phyloP scores from a whole-genome alignment of 306 rosid genomes.

The Carpinus fangiana region DNA sequence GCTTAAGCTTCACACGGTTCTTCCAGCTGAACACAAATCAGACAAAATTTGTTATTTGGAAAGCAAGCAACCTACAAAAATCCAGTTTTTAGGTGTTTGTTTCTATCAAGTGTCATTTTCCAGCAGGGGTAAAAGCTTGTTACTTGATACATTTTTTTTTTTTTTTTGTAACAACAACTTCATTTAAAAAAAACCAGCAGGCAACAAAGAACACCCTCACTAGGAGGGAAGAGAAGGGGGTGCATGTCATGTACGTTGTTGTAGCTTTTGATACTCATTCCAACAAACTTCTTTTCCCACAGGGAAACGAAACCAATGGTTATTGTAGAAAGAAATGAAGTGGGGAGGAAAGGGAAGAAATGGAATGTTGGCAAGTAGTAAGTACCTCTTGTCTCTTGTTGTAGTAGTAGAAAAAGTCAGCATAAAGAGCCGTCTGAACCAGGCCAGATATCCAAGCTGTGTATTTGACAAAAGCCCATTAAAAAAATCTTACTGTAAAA shows the following conservation, averaged over 20 bases:
- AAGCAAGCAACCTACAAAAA: too few relatives aligned
- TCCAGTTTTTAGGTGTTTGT: neutral
- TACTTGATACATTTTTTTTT: too few relatives aligned
- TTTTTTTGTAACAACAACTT: too few relatives aligned
- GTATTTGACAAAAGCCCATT: constrained; percentile 4
- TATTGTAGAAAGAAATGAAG: neutral
- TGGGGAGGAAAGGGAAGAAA: neutral
- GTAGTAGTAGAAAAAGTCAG: constrained; percentile 45
- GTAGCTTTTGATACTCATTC: neutral
- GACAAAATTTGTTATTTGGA: neutral
- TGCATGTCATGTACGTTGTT: too few relatives aligned
- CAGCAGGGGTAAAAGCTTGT: neutral
- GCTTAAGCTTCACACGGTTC: constrained; percentile 35
- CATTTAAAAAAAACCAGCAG: too few relatives aligned
- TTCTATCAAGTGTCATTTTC: neutral
- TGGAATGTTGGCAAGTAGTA: neutral
- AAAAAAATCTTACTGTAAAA: neutral
- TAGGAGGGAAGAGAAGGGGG: too few relatives aligned
- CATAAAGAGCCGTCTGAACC: constrained; percentile 48
- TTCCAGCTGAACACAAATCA: constrained; percentile 39
- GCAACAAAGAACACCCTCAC: too few relatives aligned
- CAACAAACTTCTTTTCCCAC: neutral
- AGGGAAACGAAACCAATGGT: neutral
- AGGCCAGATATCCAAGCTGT: constrained; percentile 52
- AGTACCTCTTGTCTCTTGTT: constrained; percentile 38